Percentiles rank a stretch among this genome's conserved stretches.
Evolutionary conservation across 192 early-diverging fungal species (phyloP).

Genomic region (Cetraspora pellucida): DNA sequence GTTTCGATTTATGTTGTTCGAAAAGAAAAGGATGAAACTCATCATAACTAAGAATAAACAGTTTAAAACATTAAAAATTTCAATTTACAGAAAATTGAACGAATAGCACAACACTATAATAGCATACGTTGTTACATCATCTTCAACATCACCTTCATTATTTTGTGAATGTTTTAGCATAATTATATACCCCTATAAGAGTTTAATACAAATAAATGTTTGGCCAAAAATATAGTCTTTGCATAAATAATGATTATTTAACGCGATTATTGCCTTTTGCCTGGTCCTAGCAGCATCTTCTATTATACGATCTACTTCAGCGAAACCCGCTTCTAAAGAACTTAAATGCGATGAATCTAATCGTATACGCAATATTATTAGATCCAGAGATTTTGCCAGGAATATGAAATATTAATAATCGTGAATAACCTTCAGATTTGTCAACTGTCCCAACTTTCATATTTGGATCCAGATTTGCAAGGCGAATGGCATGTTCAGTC

Average conservation of each 20-base stretch:
- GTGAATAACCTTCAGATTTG: slow-evolving; percentile 44
- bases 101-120: neutral
- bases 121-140: slow-evolving; percentile 9
- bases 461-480: slow-evolving; percentile 65
- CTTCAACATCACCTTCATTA: slow-evolving; percentile 42
- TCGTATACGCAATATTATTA: neutral
- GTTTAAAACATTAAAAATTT: neutral
- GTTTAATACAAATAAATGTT: neutral
- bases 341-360: slow-evolving; percentile 60
- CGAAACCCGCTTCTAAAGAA: slow-evolving; percentile 65
- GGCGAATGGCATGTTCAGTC: slow-evolving; percentile 78
- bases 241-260: too few relatives aligned
- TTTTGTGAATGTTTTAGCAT: slow-evolving; percentile 48
- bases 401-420: neutral
- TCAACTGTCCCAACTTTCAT: slow-evolving; percentile 66
- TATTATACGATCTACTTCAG: slow-evolving; percentile 73
- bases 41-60: slow-evolving; percentile 48
- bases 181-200: slow-evolving; percentile 64
- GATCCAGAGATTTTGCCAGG: neutral
- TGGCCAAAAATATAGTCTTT: too few relatives aligned
- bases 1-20: slow-evolving; percentile 57
- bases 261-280: slow-evolving; percentile 39
- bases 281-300: slow-evolving; percentile 50
- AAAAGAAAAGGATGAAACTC: slow-evolving; percentile 78
- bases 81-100: neutral